Conservation (phyloP, 164 flowering plant genomes). For the Liquidambar formosana region DNA sequence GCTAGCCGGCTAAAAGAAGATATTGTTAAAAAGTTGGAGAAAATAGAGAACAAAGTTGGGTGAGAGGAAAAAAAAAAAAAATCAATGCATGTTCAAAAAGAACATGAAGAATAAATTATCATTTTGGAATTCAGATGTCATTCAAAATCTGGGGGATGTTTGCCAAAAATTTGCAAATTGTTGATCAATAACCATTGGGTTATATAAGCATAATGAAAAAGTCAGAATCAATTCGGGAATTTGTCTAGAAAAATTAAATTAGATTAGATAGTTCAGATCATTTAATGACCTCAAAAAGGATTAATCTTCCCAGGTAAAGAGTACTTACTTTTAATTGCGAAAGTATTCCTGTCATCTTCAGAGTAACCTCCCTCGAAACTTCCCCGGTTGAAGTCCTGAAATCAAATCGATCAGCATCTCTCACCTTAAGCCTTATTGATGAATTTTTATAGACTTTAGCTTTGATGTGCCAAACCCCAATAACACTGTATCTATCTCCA, state of each 20-base stretch:
- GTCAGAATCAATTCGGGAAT: not conserved
- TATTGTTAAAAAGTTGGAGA: no score
- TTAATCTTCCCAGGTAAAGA: not conserved
- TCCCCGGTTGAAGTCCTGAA: slow-evolving; percentile 45
- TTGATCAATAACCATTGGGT: no score
- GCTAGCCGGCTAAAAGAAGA: no score
- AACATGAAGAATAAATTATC: no score
- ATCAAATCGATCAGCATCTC: slow-evolving; percentile 57
- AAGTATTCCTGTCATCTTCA: slow-evolving; percentile 38
- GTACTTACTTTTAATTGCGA: slow-evolving; percentile 30
- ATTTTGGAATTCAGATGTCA: no score
- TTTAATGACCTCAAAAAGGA: not conserved
- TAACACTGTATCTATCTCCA: slow-evolving; percentile 40
- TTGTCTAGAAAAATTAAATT: not conserved
- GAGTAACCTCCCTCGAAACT: slow-evolving; percentile 38
- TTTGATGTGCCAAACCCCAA: slow-evolving; percentile 52
- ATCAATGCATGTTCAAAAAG: no score
- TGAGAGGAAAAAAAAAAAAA: no score
- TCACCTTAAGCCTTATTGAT: slow-evolving; percentile 36
- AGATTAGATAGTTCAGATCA: not conserved
- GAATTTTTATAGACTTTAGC: slow-evolving; percentile 30
- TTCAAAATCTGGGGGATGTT: no score
- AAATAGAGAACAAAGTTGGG: no score
- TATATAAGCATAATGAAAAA: no score
- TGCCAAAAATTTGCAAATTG: no score